phyloP scores from a whole-genome alignment of 1,284 basidiomycete species.

The Irpex sp. region DNA sequence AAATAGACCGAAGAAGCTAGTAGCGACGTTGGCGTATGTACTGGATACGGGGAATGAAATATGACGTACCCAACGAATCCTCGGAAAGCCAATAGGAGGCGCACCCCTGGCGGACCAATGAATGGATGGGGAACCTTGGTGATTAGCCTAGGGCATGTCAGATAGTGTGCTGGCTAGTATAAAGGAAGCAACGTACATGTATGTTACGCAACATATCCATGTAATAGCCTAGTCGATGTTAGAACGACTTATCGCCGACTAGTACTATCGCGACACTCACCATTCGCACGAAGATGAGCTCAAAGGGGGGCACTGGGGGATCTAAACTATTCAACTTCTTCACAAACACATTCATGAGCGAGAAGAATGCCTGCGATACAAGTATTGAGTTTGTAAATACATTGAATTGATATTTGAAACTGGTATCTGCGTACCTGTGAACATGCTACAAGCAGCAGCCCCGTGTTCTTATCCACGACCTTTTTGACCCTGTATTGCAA shows the following conservation, averaged over 20 bases:
- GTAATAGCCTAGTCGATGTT: constrained; percentile 35
- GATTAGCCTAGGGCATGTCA: constrained; percentile 33
- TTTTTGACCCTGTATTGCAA: neutral
- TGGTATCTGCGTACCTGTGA: constrained; percentile 22
- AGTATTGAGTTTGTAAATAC: no score
- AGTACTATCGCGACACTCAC: constrained; percentile 24
- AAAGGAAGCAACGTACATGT: constrained; percentile 31
- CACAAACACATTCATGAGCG: constrained; percentile 57
- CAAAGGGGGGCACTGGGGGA: constrained; percentile 51
- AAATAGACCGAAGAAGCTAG: constrained; percentile 60
- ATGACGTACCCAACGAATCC: constrained; percentile 57
- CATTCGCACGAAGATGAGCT: constrained; percentile 52
- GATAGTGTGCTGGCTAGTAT: neutral
- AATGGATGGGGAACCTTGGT: constrained; percentile 61
- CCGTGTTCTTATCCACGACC: constrained; percentile 42
- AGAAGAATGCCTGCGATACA: constrained; percentile 51
- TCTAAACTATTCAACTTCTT: constrained; percentile 59
- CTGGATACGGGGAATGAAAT: neutral
- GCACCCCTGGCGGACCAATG: constrained; percentile 65
- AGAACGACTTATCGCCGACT: neutral
- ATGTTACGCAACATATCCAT: constrained; percentile 38
- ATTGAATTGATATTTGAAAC: neutral
- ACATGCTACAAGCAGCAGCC: constrained; percentile 55
- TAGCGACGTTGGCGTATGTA: neutral
- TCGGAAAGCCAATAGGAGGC: constrained; percentile 51